Conservation (phyloP, 2,329 filamentous ascomycete genomes). For the Trichophyton equinum region DNA sequence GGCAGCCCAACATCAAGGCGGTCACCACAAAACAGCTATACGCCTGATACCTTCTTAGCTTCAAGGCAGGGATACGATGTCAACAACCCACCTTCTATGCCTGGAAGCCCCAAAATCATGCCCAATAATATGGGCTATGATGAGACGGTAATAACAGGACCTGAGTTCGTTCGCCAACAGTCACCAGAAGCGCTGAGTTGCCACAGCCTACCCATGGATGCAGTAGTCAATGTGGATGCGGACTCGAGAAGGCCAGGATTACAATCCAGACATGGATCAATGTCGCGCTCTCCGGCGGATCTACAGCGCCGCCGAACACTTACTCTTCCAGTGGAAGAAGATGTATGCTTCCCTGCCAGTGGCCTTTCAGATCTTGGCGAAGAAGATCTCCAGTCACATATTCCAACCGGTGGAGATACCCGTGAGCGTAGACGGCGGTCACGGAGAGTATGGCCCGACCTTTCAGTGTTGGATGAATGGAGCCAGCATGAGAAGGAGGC, state of each 20-base stretch:
- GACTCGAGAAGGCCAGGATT: slow-evolving; percentile 15
- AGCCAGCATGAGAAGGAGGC: slow-evolving; percentile 79
- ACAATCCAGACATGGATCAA: slow-evolving; percentile 29
- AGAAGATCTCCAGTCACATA: slow-evolving; percentile 50
- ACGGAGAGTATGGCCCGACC: slow-evolving; percentile 70
- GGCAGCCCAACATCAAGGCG: slow-evolving; percentile 2
- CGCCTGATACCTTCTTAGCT: slow-evolving; percentile 8
- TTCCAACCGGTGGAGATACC: slow-evolving; percentile 33
- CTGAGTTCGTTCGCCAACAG: slow-evolving; percentile 25
- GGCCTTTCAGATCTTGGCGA: slow-evolving; percentile 68
- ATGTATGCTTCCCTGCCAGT: slow-evolving; percentile 83
- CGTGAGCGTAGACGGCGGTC: slow-evolving; percentile 44
- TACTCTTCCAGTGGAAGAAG: slow-evolving; percentile 58
- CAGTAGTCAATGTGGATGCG: slow-evolving; percentile 35
- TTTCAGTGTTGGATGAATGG: slow-evolving; percentile 78
- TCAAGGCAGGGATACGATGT: slow-evolving; percentile 42
- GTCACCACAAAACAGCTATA: slow-evolving; percentile 5
- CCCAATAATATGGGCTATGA: slow-evolving; percentile 42
- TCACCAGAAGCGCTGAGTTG: slow-evolving; percentile 24
- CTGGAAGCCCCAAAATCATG: slow-evolving; percentile 44
- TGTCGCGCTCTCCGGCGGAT: slow-evolving; percentile 26
- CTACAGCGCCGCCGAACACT: slow-evolving; percentile 44
- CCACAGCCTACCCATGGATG: slow-evolving; percentile 22
- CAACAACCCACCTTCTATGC: slow-evolving; percentile 53
- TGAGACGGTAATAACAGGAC: slow-evolving; percentile 39